Evolutionary conservation across 2,329 filamentous ascomycete genomes (phyloP), one percentile per base, ranked within the genome.

Genomic region (Trichoderma pleuroti): DNA sequence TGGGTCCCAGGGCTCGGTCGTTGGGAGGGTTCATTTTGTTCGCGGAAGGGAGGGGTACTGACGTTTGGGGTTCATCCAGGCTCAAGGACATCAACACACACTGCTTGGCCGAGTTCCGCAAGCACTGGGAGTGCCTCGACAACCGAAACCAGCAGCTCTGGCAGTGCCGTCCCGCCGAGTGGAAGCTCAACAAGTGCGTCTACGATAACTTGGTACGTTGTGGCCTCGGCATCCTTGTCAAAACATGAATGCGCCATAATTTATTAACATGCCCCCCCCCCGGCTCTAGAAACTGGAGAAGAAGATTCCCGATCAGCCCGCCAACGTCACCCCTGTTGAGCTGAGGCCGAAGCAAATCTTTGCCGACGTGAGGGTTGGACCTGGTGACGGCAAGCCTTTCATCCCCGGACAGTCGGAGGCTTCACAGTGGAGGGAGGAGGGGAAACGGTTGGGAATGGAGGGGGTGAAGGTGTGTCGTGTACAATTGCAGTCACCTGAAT

Each of bases 121-220:
- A 89, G 78, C 96, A 99, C 85, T 99, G 94, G 94, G 87, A 93
- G 78, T 99, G 96, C 80, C 87, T 99, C 71, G 96, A 99, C 79
- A 91, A 97, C 85, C 94, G 97, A 86, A 99, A 99, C 86, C 96
- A 99, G 80, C 93, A 97, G 83, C 85, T 98, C 72, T 99, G 93
- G 92, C 93, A 98, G 79, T 99, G 96, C 86, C 90, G 96, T 77
- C 90, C 90, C 78, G 86, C 88, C 74, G 96, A 99, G 86, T 91
- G 93, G 88, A 91, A 91, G 80, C 85, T 99, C 77, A 99, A 98
- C 87, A 92, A 91, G 84, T 99, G 96, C 83, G 94, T 98, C 62
- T 98, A 92, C 80, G 91, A 98, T 75, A 98, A 98, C 81, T 83
- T 99, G 85, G 96, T 99, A 86, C 73, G 92, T 86, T 86, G 65